Percentiles rank a stretch among this genome's conserved stretches.
Evolutionary conservation across 75 land plant genomes (phyloP).

Genomic region (Picea sitchensis): DNA sequence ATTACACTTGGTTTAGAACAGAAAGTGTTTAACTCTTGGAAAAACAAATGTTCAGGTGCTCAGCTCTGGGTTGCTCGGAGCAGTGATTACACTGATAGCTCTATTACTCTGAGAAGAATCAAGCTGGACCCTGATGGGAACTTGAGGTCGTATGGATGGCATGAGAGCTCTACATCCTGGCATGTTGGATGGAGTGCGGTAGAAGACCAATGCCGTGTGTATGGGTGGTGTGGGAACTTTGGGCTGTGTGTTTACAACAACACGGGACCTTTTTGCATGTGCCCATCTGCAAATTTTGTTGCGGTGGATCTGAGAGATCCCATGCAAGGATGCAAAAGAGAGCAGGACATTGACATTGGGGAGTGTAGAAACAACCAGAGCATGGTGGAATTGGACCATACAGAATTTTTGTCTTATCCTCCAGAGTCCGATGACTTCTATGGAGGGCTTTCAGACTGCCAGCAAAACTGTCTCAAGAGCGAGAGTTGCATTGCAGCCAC

Average conservation of each 20-base stretch:
- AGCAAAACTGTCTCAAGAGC: constrained; percentile 39
- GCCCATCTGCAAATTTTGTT: constrained; percentile 49
- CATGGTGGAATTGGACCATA: constrained; percentile 38
- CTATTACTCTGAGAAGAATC: constrained; percentile 31
- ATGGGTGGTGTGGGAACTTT: constrained; percentile 65
- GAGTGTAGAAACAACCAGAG: constrained; percentile 34
- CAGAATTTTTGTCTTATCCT: constrained; percentile 45
- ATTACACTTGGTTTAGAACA: background rate
- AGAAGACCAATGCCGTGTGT: constrained; percentile 64
- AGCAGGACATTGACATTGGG: constrained; percentile 18
- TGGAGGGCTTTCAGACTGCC: constrained; percentile 32
- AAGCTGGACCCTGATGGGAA: constrained; percentile 66
- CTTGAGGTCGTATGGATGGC: constrained; percentile 45
- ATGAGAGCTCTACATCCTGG: constrained; percentile 20
- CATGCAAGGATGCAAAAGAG: constrained; percentile 50
- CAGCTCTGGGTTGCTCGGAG: constrained; percentile 22
- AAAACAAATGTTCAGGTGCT: background rate
- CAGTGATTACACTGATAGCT: constrained; percentile 45
- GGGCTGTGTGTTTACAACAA: constrained; percentile 71
- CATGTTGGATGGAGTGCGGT: constrained; percentile 60
- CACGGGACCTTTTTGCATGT: constrained; percentile 40
- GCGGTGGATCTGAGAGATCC: constrained; percentile 25
- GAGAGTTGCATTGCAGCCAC: constrained; percentile 54
- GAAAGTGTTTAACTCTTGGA: background rate
- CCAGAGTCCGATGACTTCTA: constrained; percentile 30